Percentiles rank a stretch among this genome's conserved stretches.
These are phyloP conservation scores for Aspergillus sp. DNA, from an alignment of 2,329 filamentous ascomycete species.

Conservation along the genomic window DNA sequence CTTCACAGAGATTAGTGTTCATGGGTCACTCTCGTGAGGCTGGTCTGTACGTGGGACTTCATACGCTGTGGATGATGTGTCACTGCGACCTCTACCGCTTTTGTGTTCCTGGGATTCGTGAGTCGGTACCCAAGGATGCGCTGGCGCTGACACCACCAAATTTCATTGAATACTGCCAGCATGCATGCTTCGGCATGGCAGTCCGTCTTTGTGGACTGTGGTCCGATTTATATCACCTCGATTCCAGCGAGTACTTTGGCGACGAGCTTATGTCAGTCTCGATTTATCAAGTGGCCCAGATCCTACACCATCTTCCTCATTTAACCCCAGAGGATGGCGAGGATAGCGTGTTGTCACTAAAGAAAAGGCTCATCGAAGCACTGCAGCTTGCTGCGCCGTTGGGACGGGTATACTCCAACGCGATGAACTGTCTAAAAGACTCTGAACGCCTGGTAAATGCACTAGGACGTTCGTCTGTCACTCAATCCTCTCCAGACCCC, in stretches of 20 bases:
- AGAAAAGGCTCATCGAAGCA: slow-evolving; percentile 1
- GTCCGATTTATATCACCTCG: slow-evolving; percentile 3
- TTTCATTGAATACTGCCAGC: not conserved
- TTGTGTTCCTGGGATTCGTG: slow-evolving; percentile 3
- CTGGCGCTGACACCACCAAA: not conserved
- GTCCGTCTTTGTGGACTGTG: not conserved
- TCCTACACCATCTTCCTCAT: slow-evolving; percentile 2
- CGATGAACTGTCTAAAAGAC: not conserved
- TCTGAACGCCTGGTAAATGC: not conserved
- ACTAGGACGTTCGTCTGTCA: not conserved
- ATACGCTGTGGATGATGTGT: slow-evolving; percentile 2
- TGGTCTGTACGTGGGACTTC: not conserved
- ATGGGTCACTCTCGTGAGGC: slow-evolving; percentile 2
- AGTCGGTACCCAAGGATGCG: not conserved
- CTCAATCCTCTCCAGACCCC: not conserved
- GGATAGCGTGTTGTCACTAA: not conserved
- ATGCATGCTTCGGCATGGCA: not conserved
- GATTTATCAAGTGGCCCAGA: not conserved
- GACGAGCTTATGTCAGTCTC: not conserved
- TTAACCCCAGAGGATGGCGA: not conserved
- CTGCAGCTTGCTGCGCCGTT: not conserved
- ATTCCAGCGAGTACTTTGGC: slow-evolving; percentile 1
- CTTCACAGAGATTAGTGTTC: not conserved
- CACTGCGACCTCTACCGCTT: slow-evolving; percentile 5
- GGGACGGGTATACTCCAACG: not conserved